Base-by-base conservation (phyloP, 495 filamentous ascomycete genomes). In the Halenospora varia region DNA sequence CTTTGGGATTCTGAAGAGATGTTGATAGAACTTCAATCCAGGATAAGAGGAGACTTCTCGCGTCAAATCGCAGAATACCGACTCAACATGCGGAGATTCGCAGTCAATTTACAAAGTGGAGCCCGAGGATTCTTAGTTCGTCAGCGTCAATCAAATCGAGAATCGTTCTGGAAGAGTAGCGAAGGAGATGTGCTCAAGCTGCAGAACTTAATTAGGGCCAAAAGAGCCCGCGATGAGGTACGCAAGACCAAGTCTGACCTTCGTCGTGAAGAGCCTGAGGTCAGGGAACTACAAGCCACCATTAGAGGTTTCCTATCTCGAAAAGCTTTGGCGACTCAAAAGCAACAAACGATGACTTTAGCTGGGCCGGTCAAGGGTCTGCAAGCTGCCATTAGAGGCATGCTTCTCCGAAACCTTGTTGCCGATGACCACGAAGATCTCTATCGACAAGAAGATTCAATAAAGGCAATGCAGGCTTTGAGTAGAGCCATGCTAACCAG, bases 1-100 rank as follows among this genome's bases (percentile, higher is more conserved):
- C 76, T 97, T n/a, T 97, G 95, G 94, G 86, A 95, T 62, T 80
- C 81, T 10, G 95, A 99, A 70, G 80, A 85, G 11, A 74, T 79
- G 67, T 73, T 97, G 15, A 69, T 92, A 26, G 84, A 94, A 40
- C 73, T 99, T 24, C 95, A 99, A 68, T 82, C 92, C 2, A 81
- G 83, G 26, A 82, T 97, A 25, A 82, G 95, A 59, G 95, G 92
- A 24, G 78, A 81, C 41, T 81, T 75, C 60, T 63, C 76, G 10
- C 73, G 92, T 17, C 88, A 96, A 66, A 82, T 96, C 50, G 77
- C 84, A 50, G 81, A 83, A 39, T 95, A 94, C 68, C 80, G 88
- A 10, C 76, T 94, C 44, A 82, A 85, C 53, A 96, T 95, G 88
- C 79, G 80, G 25, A 75, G 68, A 22, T 96, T 94, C 68, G 87